Conservation (phyloP, 139 green algal genomes). For the Zygnema circumcarinatum region DNA sequence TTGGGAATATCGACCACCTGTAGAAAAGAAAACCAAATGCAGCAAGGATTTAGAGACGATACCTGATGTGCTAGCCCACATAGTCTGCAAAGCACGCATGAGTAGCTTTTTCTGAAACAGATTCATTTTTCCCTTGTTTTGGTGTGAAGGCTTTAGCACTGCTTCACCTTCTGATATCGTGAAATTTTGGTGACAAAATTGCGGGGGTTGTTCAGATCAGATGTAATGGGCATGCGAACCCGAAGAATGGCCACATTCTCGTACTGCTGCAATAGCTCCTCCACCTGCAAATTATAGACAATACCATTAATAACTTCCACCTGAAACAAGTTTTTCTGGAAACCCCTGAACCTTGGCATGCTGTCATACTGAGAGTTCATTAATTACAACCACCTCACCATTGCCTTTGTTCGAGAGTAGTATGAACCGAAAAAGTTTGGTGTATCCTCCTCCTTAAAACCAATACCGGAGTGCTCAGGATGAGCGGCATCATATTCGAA, state of each 20-base stretch:
- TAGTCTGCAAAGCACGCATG: neutral
- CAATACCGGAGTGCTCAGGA: slow-evolving; percentile 72
- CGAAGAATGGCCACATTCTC: slow-evolving; percentile 91
- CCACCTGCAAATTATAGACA: slow-evolving; percentile 70
- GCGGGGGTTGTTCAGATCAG: slow-evolving; percentile 84
- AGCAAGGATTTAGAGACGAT: neutral
- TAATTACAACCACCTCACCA: too few relatives aligned
- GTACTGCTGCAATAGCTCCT: slow-evolving; percentile 89
- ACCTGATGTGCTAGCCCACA: neutral
- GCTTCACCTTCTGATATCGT: slow-evolving; percentile 86
- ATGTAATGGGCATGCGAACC: slow-evolving; percentile 96
- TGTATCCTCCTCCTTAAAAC: slow-evolving; percentile 92
- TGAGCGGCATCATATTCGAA: slow-evolving; percentile 93
- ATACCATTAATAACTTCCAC: neutral
- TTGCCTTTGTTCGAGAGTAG: slow-evolving; percentile 93
- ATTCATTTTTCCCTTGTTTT: too few relatives aligned
- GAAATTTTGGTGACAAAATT: slow-evolving; percentile 99
- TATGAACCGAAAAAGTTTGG: slow-evolving; percentile 97
- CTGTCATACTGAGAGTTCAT: too few relatives aligned
- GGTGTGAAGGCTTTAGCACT: too few relatives aligned
- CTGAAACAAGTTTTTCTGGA: neutral
- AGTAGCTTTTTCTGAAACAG: neutral
- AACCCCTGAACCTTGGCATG: too few relatives aligned
- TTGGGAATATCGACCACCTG: slow-evolving; percentile 65
- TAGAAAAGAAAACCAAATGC: neutral